Evolutionary conservation across 306 rosid genomes (phyloP), one percentile per base, ranked within the genome.

Genomic region (Cucumis hystrix): DNA sequence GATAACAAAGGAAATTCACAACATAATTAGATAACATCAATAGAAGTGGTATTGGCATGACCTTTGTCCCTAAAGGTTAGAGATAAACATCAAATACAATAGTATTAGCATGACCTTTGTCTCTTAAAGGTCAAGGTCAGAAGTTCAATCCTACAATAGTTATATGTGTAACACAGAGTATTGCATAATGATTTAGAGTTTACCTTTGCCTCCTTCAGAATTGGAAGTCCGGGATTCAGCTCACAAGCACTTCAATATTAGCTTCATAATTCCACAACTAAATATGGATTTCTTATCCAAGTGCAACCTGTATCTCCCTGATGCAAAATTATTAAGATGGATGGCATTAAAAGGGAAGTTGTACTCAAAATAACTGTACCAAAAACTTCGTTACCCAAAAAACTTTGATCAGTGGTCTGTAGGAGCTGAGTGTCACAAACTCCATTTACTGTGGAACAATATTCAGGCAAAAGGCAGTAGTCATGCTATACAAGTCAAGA

Each of bases 401-500:
- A 52, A 16, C 49, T 16, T 15, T 51, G 47, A 72, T 52, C 28
- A 51, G 25, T 30, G 77, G 45, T 72, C 43, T 72, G 25, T 72
- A 8, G 41, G 17, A 72, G 76, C 33, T 72, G 76, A 72, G 59
- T 21, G 23, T 72, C 45, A 51, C 41, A 72, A 49, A 72, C 61
- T 72, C 76, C 60, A 28, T 49, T 45, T 37, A 18, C 33, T n/a
- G 51, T 33, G 17, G 17, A 37, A 55, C 66, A 57, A 33, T 54
- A 30, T 55, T 37, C 63, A 18, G 63, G 35, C 66, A 52, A 43
- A 73, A 49, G 15, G 33, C 39, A 17, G 64, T 15, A 56, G 49
- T n/a, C 78, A 55, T 74, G 62, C 64, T 74, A 57, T 74, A 74
- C 78, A 74, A 74, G 78, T 30, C 64, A 74, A 54, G 65, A 74